Conservation (phyloP, 2,329 filamentous ascomycete species). For the Xylariaceae sp. region DNA sequence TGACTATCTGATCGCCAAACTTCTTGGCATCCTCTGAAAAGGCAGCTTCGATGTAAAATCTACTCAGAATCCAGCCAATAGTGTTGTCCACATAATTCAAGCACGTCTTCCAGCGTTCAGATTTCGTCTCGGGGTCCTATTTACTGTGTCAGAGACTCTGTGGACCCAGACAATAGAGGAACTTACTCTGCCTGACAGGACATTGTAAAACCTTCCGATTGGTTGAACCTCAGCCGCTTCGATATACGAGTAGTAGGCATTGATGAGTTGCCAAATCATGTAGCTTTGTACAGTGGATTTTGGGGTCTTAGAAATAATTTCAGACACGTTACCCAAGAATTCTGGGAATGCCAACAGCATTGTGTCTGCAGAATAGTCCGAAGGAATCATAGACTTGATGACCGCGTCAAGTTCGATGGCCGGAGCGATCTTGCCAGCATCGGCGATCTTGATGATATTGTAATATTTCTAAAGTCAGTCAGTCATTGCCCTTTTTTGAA, state of each 20-base stretch:
- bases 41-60: conserved; percentile 65
- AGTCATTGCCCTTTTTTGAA: conserved; percentile 4
- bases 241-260: conserved; percentile 46
- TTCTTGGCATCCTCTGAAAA: conserved; percentile 64
- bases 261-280: conserved; percentile 60
- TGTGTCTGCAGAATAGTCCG: conserved; percentile 43
- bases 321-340: conserved; percentile 55
- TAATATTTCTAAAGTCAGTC: conserved; percentile 50
- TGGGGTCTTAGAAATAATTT: conserved; percentile 49
- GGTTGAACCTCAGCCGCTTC: conserved; percentile 55
- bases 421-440: conserved; percentile 51
- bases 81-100: conserved; percentile 52
- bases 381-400: conserved; percentile 47
- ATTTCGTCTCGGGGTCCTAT: conserved; percentile 53
- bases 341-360: conserved; percentile 57
- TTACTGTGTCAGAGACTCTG: conserved; percentile 1
- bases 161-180: not conserved
- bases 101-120: conserved; percentile 65
- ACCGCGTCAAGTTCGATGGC: conserved; percentile 50
- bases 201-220: conserved; percentile 56
- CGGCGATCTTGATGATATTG: conserved; percentile 56
- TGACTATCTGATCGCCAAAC: conserved; percentile 65
- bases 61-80: conserved; percentile 64
- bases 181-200: conserved; percentile 50
- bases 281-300: conserved; percentile 57